Evolutionary conservation across 768 basidiomycete genomes (phyloP).

Genomic region (Phylloporus sp.): DNA sequence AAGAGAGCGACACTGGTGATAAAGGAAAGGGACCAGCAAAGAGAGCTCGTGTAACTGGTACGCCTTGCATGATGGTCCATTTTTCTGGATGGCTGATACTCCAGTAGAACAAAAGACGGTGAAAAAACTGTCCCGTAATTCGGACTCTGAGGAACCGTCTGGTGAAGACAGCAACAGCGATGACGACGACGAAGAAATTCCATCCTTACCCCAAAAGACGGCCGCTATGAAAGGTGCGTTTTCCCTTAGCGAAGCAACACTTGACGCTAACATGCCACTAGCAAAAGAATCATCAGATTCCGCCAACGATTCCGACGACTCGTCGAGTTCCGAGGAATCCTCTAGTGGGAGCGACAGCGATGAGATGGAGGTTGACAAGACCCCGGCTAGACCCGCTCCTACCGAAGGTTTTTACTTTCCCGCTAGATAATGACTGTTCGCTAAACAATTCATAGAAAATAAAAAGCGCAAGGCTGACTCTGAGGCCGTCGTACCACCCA

Average conservation of each 20-base stretch:
- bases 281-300: background rate
- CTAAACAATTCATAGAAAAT: slow-evolving; percentile 2
- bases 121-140: no score
- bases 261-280: background rate
- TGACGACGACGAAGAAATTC: no score
- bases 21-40: background rate
- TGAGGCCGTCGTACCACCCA: slow-evolving; percentile 53
- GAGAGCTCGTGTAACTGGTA: no score
- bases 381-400: slow-evolving; percentile 35
- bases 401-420: slow-evolving; percentile 35
- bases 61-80: no score
- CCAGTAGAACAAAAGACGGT: no score
- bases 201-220: no score
- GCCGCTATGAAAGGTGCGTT: no score
- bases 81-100: no score
- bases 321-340: slow-evolving; percentile 9
- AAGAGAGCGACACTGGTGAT: background rate
- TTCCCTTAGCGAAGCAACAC: no score
- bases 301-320: slow-evolving; percentile 6
- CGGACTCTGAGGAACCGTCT: slow-evolving; percentile 10
- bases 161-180: background rate
- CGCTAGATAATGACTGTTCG: background rate
- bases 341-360: slow-evolving; percentile 9
- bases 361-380: slow-evolving; percentile 1
- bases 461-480: slow-evolving; percentile 84